phyloP scores from a whole-genome alignment of 768 basidiomycete genomes.

The Tulasnella sp. region DNA sequence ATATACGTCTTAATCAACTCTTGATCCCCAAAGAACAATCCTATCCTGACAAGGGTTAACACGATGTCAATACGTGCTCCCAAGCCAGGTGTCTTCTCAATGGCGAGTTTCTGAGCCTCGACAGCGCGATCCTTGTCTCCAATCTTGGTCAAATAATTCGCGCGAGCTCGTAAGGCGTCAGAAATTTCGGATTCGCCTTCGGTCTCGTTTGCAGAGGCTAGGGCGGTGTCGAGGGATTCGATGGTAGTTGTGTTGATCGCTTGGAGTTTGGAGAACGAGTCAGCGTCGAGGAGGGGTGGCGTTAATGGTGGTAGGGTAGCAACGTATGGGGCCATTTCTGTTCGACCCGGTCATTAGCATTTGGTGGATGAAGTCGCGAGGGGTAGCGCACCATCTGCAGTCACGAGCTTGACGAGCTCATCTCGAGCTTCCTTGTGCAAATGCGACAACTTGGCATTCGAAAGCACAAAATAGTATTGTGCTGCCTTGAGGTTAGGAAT shows the following conservation, averaged over 20 bases:
- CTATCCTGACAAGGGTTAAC: constrained; percentile 76
- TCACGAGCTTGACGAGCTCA: constrained; percentile 58
- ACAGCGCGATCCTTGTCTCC: constrained; percentile 85
- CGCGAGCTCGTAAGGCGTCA: constrained; percentile 72
- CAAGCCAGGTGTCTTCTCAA: constrained; percentile 85
- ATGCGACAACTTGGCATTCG: constrained; percentile 43
- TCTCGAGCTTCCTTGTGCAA: constrained; percentile 56
- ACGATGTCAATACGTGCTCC: constrained; percentile 90
- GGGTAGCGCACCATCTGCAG: constrained; percentile 55
- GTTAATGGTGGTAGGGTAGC: constrained; percentile 24
- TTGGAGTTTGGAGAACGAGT: constrained; percentile 40
- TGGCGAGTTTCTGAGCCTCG: constrained; percentile 66
- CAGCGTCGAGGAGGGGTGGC: constrained; percentile 15
- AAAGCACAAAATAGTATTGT: constrained; percentile 65
- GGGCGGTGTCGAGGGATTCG: constrained; percentile 56
- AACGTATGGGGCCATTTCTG: constrained; percentile 84
- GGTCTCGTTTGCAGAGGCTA: constrained; percentile 77
- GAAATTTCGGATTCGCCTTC: constrained; percentile 90
- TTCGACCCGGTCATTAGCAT: background rate
- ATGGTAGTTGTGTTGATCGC: constrained; percentile 61
- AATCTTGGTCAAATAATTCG: constrained; percentile 76
- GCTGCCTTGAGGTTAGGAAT: constrained; percentile 77
- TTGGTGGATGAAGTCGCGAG: constrained; percentile 9
- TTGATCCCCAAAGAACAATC: constrained; percentile 78
- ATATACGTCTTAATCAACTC: constrained; percentile 58